A percentile compares a stretch with the other conserved stretches of the same genome.
phyloP scores from a whole-genome alignment of 208 protist species.

The Acanthamoeba sp. region DNA sequence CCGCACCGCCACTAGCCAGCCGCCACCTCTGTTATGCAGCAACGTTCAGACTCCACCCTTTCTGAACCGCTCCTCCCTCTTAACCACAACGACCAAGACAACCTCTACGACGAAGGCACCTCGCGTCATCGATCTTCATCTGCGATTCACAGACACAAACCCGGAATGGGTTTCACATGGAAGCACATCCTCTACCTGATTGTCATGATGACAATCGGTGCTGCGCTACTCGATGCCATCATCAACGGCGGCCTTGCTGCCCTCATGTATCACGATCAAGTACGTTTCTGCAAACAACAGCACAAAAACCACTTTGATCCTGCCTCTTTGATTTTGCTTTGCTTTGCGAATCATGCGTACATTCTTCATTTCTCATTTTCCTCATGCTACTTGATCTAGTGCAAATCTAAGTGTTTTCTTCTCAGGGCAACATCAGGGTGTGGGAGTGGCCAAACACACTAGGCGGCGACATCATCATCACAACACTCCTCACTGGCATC shows the following conservation, averaged over 20 bases:
- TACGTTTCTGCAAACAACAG: not conserved
- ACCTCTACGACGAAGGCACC: not conserved
- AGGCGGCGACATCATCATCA: slow-evolving; percentile 25
- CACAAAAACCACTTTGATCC: not conserved
- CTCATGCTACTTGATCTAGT: not conserved
- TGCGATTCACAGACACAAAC: not conserved
- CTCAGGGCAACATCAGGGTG: not conserved
- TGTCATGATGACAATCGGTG: slow-evolving; percentile 27
- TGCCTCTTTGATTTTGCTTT: too few species aligned
- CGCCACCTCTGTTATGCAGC: not conserved
- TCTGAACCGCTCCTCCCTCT: slow-evolving; percentile 16
- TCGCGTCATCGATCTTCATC: not conserved
- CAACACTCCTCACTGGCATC: not conserved
- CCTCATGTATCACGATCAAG: slow-evolving; percentile 27
- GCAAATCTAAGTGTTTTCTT: not conserved
- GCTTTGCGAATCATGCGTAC: too few species aligned
- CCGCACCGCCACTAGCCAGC: not conserved
- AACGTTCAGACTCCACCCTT: slow-evolving; percentile 1
- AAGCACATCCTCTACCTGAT: slow-evolving; percentile 45
- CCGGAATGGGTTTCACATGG: slow-evolving; percentile 37
- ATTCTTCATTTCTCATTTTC: not conserved
- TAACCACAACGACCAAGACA: not conserved
- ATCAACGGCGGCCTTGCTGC: slow-evolving; percentile 35
- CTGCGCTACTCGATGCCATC: slow-evolving; percentile 22
- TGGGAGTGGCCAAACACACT: slow-evolving; percentile 28